Evolutionary conservation across 306 rosid species (phyloP).

Genomic region (Castanopsis chinensis): DNA sequence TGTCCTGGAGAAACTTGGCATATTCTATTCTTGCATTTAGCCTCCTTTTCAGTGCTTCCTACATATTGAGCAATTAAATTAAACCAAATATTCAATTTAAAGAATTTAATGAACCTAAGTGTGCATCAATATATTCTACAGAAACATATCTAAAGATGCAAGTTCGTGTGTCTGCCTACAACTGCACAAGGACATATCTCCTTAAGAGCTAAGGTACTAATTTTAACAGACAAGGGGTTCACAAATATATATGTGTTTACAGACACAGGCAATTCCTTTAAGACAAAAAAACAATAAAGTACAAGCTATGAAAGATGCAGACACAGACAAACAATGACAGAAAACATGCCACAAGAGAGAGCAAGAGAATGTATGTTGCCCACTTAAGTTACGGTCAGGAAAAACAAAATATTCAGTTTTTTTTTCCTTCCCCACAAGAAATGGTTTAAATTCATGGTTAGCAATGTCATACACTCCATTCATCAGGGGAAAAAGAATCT

Average conservation of each 20-base stretch:
- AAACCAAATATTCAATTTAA: conserved; percentile 18
- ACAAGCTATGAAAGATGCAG: background rate
- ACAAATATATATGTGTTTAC: background rate
- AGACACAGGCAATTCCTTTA: background rate
- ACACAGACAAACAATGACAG: background rate
- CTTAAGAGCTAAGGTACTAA: background rate
- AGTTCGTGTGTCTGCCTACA: background rate
- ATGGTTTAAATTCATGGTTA: background rate
- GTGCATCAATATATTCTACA: background rate
- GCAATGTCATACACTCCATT: background rate
- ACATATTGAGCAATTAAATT: conserved; percentile 29
- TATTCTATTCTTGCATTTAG: conserved; percentile 93
- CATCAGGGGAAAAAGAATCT: background rate
- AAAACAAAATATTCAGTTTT: background rate
- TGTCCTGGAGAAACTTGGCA: conserved; percentile 94
- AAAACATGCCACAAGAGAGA: background rate
- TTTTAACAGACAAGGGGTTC: background rate
- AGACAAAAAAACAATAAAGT: background rate
- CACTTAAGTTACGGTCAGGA: background rate
- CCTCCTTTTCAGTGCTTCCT: conserved; percentile 92
- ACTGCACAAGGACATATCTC: background rate
- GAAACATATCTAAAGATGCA: background rate
- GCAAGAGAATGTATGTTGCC: background rate
- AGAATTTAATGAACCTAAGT: background rate
- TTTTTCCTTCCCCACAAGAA: background rate